Evolutionary conservation across 177 flowering plant species (phyloP).

Genomic region (Vitis hybrid): DNA sequence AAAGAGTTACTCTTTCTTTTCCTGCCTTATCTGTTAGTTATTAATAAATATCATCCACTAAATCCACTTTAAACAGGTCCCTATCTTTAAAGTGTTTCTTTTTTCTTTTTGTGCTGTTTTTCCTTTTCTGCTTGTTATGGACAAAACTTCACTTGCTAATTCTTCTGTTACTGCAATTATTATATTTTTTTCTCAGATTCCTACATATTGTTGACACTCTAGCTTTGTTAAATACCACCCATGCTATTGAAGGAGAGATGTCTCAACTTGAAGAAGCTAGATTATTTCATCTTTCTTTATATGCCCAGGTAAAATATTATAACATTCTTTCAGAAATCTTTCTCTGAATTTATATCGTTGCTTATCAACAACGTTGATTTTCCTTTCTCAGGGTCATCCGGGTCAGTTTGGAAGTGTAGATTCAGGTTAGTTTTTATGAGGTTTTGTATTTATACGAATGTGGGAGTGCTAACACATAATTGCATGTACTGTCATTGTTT

Average conservation of each 20-base stretch:
- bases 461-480: background rate
- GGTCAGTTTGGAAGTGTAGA: constrained; percentile 21
- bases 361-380: constrained; percentile 6
- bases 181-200: constrained; percentile 45
- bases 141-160: background rate
- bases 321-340: background rate
- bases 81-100: background rate
- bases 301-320: constrained; percentile 50
- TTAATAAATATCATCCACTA: constrained; percentile 61
- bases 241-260: constrained; percentile 57
- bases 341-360: background rate
- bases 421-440: constrained; percentile 29
- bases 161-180: background rate
- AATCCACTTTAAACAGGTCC: constrained; percentile 46
- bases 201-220: constrained; percentile 51
- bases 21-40: background rate
- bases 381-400: constrained; percentile 33
- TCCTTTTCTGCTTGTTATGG: background rate
- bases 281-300: constrained; percentile 73
- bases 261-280: constrained; percentile 82
- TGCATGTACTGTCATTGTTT: background rate
- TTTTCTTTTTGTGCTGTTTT: background rate
- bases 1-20: background rate
- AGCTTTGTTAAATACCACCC: constrained; percentile 35
- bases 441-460: background rate